Conservation (phyloP, 306 rosid species). For the Fragaria vesca region DNA sequence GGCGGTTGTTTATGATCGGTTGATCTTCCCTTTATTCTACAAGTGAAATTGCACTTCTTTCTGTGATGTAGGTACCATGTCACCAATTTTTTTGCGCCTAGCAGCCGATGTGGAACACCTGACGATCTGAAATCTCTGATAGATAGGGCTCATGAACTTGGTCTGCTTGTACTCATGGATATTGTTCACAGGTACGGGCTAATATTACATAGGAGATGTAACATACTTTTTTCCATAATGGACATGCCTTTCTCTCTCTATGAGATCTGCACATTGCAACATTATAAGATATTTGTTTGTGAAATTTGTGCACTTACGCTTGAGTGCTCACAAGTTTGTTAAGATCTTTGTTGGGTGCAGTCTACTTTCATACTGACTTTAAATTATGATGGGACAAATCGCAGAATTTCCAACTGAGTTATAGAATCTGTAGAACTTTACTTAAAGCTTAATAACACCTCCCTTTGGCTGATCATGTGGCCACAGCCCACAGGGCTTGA, state of each 20-base stretch:
- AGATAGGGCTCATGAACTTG: conserved; percentile 95
- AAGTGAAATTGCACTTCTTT: conserved; percentile 7
- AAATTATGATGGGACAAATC: neutral
- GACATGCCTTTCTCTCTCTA: neutral
- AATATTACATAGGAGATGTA: neutral
- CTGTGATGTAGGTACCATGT: conserved; percentile 78
- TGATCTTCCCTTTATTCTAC: conserved; percentile 6
- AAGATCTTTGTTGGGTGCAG: neutral
- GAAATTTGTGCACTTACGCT: neutral
- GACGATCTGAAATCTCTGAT: conserved; percentile 91
- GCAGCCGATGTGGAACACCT: conserved; percentile 97
- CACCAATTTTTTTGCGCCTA: conserved; percentile 97
- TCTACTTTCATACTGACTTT: neutral
- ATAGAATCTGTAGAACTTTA: neutral
- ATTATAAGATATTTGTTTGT: neutral
- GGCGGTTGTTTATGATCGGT: neutral
- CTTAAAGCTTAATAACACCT: neutral
- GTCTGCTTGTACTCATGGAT: conserved; percentile 96
- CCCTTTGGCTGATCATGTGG: conserved; percentile 4
- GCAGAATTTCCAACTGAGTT: neutral
- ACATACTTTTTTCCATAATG: neutral
- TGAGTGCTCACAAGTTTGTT: neutral
- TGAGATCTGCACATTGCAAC: neutral
- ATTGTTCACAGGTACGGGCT: conserved; percentile 86
- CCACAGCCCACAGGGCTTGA: neutral